Base-by-base conservation (phyloP, 352 stramenopile species). In the Phytophthora brassicae region DNA sequence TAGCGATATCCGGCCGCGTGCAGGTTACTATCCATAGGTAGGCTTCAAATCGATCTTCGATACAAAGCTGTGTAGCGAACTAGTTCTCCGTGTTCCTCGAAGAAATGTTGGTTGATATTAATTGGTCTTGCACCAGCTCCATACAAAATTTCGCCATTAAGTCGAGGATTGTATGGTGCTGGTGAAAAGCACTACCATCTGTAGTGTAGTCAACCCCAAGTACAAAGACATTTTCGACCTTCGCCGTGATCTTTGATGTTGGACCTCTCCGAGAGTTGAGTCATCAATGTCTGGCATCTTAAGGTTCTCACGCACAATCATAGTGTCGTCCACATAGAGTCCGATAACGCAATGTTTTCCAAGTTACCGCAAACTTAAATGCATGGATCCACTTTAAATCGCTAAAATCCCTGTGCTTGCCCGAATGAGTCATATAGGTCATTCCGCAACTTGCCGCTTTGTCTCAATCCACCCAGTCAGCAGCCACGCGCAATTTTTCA, bases 1-100 rank as follows among this genome's bases (percentile, higher is more conserved):
- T 44, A 9, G 41, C 22, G n/a, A 58, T 66, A 31, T 66, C 47
- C 0, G 57, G 57, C 6, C 48, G 49, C 1, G 57, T 59, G 22
- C 16, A 54, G 16, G n/a, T 60, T 53, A 24, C 52, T 22, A 59
- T 22, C 57, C 41, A 66, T 0, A 66, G 24, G 12, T n/a, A 66
- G 29, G 6, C 24, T 41, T 8, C 31, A 29, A 14, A 55, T 45
- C 17, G n/a, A 17, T 12, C 44, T 24, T 24, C 55, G 33, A 23
- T 47, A n/a, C n/a, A n/a, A n/a, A n/a, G n/a, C n/a, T n/a, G n/a
- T n/a, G n/a, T 45, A 29, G 13, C 29, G 29, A 33, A 55, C 43
- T 33, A 11, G 28, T 35, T 35, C 28, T 11, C 6, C 11, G 11
- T 60, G 20, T 8, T 48, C 31, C 5, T 44, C 42, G 16, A 59